These are phyloP conservation scores for Metschnikowia vanudenii DNA, from an alignment of 805 yeast genomes.

Conservation along the genomic window DNA sequence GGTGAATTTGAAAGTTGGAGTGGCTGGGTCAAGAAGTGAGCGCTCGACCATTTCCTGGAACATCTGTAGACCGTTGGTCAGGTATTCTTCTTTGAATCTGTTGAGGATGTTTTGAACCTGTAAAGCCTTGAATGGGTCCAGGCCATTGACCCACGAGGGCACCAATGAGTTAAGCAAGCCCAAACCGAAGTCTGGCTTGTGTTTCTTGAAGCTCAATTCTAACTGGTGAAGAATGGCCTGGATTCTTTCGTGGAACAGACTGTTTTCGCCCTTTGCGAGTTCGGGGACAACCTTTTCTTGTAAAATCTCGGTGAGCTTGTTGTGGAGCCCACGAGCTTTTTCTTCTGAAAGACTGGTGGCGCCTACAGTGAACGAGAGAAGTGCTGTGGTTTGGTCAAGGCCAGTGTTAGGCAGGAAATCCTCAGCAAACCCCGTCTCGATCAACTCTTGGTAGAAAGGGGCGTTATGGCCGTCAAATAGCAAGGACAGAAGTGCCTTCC, in stretches of 20 bases:
- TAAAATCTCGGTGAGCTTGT: constrained; percentile 48
- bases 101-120: constrained; percentile 61
- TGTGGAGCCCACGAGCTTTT: constrained; percentile 47
- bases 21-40: constrained; percentile 43
- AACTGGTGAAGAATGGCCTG: constrained; percentile 86
- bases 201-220: constrained; percentile 80
- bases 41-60: constrained; percentile 60
- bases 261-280: constrained; percentile 21
- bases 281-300: constrained; percentile 37
- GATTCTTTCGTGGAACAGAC: constrained; percentile 45
- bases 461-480: constrained; percentile 91
- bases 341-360: constrained; percentile 65
- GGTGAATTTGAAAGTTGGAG: constrained; percentile 64
- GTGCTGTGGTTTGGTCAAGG: constrained; percentile 74
- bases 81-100: constrained; percentile 62
- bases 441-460: constrained; percentile 79
- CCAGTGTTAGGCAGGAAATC: constrained; percentile 90
- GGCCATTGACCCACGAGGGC: constrained; percentile 83
- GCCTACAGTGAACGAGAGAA: constrained; percentile 80
- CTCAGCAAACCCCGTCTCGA: constrained; percentile 80
- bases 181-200: constrained; percentile 87
- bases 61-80: constrained; percentile 45
- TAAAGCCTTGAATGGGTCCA: constrained; percentile 70
- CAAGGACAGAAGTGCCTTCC: constrained; percentile 68
- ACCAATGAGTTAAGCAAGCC: constrained; percentile 67